A percentile compares a stretch with the other conserved stretches of the same genome.
phyloP scores from a whole-genome alignment of 768 basidiomycete genomes.

The Punctularia strigosozonata region DNA sequence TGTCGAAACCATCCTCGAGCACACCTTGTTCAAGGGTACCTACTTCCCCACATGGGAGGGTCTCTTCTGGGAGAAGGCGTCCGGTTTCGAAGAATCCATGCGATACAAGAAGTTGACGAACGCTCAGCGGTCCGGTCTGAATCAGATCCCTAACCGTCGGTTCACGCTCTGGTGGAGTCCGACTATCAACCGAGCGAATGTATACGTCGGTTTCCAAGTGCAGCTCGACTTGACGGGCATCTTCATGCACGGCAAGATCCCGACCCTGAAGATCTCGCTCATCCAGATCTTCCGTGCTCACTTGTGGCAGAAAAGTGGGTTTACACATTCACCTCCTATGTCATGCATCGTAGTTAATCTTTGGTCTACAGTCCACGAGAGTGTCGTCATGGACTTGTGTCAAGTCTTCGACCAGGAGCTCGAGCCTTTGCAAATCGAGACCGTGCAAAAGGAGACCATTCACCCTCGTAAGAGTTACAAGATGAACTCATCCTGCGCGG shows the following conservation, averaged over 20 bases:
- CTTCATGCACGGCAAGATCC: slow-evolving; percentile 98
- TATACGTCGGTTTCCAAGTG: slow-evolving; percentile 99
- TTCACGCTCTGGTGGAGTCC: slow-evolving; percentile 99
- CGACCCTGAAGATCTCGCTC: slow-evolving; percentile 95
- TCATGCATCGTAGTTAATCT: slow-evolving; percentile 4
- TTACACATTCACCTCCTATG: slow-evolving; percentile 14
- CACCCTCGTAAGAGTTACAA: slow-evolving; percentile 99
- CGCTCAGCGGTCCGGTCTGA: slow-evolving; percentile 95
- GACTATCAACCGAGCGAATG: slow-evolving; percentile 98
- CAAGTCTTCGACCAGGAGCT: slow-evolving; percentile 99
- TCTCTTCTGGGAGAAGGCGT: slow-evolving; percentile 98
- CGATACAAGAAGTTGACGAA: slow-evolving; percentile 95
- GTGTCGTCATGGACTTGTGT: slow-evolving; percentile 92
- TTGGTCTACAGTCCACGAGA: slow-evolving; percentile 58
- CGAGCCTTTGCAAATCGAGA: slow-evolving; percentile 96
- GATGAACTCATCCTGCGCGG: slow-evolving; percentile 99
- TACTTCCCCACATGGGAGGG: slow-evolving; percentile 98
- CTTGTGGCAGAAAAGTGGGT: slow-evolving; percentile 98
- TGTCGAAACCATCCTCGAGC: slow-evolving; percentile 93
- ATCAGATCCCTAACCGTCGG: slow-evolving; percentile 96
- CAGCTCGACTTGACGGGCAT: slow-evolving; percentile 96
- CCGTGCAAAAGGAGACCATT: slow-evolving; percentile 98
- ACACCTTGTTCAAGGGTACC: slow-evolving; percentile 95
- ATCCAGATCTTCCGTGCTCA: slow-evolving; percentile 99
- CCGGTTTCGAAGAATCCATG: slow-evolving; percentile 95